Conservation (phyloP, 163 green algal genomes). For the Coccomyxa subellipsoidea region DNA sequence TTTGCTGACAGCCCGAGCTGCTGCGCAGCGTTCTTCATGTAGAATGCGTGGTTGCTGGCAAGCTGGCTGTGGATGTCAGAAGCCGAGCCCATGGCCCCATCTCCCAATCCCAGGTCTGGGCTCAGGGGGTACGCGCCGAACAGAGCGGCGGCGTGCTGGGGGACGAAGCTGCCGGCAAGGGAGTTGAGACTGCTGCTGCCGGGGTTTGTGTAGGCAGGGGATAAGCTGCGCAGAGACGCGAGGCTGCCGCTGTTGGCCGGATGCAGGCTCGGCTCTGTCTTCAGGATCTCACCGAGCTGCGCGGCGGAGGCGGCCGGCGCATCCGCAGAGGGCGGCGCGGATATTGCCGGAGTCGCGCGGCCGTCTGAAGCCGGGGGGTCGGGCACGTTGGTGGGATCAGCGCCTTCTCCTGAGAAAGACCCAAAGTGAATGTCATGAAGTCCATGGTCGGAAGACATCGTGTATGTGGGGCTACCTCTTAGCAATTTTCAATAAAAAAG, state of each 20-base stretch:
- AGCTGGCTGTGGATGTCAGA: background rate
- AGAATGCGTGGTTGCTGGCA: background rate
- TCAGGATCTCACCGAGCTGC: background rate
- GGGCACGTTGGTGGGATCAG: too few relatives aligned
- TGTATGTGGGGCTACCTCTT: too few relatives aligned
- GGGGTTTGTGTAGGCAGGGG: background rate
- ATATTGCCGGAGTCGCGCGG: too few relatives aligned
- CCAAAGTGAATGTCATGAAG: too few relatives aligned
- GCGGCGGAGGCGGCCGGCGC: too few relatives aligned
- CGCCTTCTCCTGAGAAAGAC: too few relatives aligned
- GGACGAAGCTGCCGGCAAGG: background rate
- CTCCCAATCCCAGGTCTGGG: background rate
- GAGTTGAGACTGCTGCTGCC: background rate
- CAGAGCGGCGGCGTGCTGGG: too few relatives aligned
- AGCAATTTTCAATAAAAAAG: too few relatives aligned
- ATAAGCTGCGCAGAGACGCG: background rate
- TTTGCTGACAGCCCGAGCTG: background rate
- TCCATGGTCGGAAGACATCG: too few relatives aligned
- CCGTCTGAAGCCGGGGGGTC: too few relatives aligned
- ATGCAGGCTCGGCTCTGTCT: background rate
- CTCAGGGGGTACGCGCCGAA: background rate
- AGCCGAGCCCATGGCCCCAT: background rate
- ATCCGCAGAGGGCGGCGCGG: too few relatives aligned
- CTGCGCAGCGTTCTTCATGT: background rate
- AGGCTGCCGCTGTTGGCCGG: background rate